These are phyloP conservation scores for Lepraria neglecta DNA, from an alignment of 495 filamentous ascomycete genomes.

Conservation along the genomic window DNA sequence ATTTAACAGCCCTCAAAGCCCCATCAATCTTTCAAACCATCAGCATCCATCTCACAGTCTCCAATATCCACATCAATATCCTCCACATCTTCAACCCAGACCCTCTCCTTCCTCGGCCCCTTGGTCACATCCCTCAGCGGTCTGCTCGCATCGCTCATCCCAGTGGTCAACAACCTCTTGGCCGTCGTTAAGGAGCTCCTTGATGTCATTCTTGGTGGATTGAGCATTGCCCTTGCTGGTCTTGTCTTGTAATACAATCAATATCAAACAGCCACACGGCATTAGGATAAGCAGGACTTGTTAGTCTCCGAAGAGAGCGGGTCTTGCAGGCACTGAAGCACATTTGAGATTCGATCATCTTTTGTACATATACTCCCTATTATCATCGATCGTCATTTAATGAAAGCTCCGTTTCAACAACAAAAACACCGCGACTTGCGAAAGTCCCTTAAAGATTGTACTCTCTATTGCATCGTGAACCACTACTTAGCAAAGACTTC, in stretches of 20 bases:
- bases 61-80: neutral
- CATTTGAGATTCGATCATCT: too few species aligned
- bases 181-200: conserved; percentile 9
- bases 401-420: too few species aligned
- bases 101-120: conserved; percentile 20
- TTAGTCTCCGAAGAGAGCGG: conserved; percentile 5
- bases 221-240: conserved; percentile 17
- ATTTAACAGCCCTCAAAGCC: conserved; percentile 2
- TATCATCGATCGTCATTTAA: too few species aligned
- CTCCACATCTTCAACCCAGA: neutral
- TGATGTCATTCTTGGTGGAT: conserved; percentile 11
- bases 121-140: conserved; percentile 10
- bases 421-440: too few species aligned
- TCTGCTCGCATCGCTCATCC: conserved; percentile 16
- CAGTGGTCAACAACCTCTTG: conserved; percentile 17
- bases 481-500: too few species aligned
- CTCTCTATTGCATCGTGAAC: too few species aligned
- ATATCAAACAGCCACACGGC: neutral
- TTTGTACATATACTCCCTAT: too few species aligned
- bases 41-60: neutral
- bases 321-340: too few species aligned
- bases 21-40: neutral
- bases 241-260: conserved; percentile 9
- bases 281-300: neutral
- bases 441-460: too few species aligned